These are phyloP conservation scores for Chlamydomonas applanata DNA, from an alignment of 139 green algal genomes.

Conservation along the genomic window DNA sequence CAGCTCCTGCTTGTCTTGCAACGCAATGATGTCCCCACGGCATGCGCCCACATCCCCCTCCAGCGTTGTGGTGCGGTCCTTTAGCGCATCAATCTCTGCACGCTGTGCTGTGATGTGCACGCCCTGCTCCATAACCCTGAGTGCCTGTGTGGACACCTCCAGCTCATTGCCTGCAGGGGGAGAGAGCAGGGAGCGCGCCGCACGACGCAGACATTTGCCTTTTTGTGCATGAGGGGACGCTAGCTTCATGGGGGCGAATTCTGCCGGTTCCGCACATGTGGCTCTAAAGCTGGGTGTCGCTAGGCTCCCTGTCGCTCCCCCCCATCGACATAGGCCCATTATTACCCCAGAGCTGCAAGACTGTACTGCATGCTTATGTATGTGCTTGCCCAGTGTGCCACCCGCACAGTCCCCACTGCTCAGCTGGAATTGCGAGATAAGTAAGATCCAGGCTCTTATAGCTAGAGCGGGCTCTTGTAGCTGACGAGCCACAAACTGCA, in stretches of 20 bases:
- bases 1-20: slow-evolving; percentile 18
- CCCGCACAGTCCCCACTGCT: too few relatives aligned
- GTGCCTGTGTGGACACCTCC: slow-evolving; percentile 7
- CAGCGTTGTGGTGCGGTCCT: slow-evolving; percentile 1
- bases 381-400: neutral
- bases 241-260: too few relatives aligned
- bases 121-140: slow-evolving; percentile 27
- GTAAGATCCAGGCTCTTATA: too few relatives aligned
- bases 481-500: too few relatives aligned
- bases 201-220: too few relatives aligned
- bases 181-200: neutral
- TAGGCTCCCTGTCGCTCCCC: neutral
- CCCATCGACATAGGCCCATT: too few relatives aligned
- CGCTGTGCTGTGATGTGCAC: neutral
- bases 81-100: slow-evolving; percentile 8
- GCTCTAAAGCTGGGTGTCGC: neutral
- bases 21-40: neutral
- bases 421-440: too few relatives aligned
- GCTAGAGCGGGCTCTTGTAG: too few relatives aligned
- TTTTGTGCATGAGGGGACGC: too few relatives aligned
- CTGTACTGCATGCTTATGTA: too few relatives aligned
- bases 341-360: too few relatives aligned
- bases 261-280: too few relatives aligned
- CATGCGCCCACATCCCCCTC: neutral
- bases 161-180: slow-evolving; percentile 16